These are phyloP conservation scores for Ajuga chamaepitys DNA, from an alignment of 257 asterid species.

Conservation along the genomic window DNA sequence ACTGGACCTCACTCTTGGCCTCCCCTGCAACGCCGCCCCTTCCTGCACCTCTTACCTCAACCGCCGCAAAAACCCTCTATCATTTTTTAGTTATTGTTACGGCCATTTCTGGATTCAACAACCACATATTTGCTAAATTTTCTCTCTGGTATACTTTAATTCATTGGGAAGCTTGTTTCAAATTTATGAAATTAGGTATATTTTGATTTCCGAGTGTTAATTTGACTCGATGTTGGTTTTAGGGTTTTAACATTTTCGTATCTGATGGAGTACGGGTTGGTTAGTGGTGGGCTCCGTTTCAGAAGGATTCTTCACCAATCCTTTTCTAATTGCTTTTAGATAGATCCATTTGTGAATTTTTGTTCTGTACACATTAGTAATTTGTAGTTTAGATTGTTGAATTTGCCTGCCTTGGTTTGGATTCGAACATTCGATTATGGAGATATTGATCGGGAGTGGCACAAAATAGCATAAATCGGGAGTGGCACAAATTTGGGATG, in stretches of 20 bases:
- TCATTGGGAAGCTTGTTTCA: not conserved
- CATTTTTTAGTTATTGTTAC: not conserved
- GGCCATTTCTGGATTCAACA: not conserved
- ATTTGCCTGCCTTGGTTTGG: not conserved
- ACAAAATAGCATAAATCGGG: too few relatives aligned
- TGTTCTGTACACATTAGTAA: not conserved
- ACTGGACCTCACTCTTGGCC: too few relatives aligned
- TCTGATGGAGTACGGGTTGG: slow-evolving; percentile 52
- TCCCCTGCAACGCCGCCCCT: too few relatives aligned
- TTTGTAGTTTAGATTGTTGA: not conserved
- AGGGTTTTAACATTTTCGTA: slow-evolving; percentile 19
- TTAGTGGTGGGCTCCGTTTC: slow-evolving; percentile 66
- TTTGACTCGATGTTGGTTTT: slow-evolving; percentile 6
- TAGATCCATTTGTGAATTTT: slow-evolving; percentile 84
- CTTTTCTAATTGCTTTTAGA: slow-evolving; percentile 50
- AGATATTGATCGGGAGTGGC: too few relatives aligned
- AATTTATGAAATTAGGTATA: too few relatives aligned
- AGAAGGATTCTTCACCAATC: slow-evolving; percentile 69
- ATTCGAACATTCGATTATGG: not conserved
- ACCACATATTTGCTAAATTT: not conserved
- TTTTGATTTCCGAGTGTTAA: too few relatives aligned
- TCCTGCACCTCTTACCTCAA: not conserved
- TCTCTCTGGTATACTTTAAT: not conserved
- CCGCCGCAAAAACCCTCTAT: not conserved
- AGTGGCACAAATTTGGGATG: too few relatives aligned